Percentiles rank a stretch among this genome's conserved stretches.
Evolutionary conservation across 164 flowering plant genomes (phyloP).

Genomic region (Macadamia integrifolia): DNA sequence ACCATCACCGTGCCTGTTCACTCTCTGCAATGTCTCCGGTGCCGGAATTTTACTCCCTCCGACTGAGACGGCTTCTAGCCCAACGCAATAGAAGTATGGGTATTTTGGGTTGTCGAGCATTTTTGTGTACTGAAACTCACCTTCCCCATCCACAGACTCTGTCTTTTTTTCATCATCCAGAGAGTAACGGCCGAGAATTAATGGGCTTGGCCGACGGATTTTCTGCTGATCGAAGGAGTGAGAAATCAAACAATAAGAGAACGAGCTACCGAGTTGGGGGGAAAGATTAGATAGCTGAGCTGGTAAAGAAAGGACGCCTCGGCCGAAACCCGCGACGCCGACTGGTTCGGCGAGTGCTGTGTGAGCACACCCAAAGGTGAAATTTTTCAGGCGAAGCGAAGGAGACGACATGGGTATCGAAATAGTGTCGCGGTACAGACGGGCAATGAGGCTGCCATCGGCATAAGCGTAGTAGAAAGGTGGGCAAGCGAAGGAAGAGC

Average conservation of each 20-base stretch:
- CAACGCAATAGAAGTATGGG: conserved; percentile 80
- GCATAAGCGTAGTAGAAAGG: conserved; percentile 81
- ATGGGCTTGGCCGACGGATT: conserved; percentile 63
- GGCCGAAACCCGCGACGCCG: conserved; percentile 96
- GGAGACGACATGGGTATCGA: conserved; percentile 29
- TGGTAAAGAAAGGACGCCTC: conserved; percentile 72
- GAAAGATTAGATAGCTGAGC: conserved; percentile 60
- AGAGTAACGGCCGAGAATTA: conserved; percentile 61
- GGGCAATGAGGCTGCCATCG: conserved; percentile 75
- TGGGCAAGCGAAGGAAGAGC: conserved; percentile 57
- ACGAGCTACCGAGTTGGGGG: conserved; percentile 64
- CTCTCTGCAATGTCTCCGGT: conserved; percentile 36
- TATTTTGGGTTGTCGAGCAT: conserved; percentile 72
- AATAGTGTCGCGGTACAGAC: conserved; percentile 39
- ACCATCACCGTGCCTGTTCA: conserved; percentile 58
- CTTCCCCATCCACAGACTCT: neutral
- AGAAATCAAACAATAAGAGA: conserved; percentile 82
- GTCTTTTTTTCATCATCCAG: conserved; percentile 10
- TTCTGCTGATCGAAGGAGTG: conserved; percentile 55
- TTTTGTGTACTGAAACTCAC: conserved; percentile 51
- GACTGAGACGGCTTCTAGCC: conserved; percentile 60
- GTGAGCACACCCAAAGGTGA: conserved; percentile 88
- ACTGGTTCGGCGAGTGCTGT: conserved; percentile 74
- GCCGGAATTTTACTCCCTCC: conserved; percentile 46
- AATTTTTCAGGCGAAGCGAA: conserved; percentile 36